phyloP scores from a whole-genome alignment of 2,329 filamentous ascomycete genomes.

The Fusarium devonianum region DNA sequence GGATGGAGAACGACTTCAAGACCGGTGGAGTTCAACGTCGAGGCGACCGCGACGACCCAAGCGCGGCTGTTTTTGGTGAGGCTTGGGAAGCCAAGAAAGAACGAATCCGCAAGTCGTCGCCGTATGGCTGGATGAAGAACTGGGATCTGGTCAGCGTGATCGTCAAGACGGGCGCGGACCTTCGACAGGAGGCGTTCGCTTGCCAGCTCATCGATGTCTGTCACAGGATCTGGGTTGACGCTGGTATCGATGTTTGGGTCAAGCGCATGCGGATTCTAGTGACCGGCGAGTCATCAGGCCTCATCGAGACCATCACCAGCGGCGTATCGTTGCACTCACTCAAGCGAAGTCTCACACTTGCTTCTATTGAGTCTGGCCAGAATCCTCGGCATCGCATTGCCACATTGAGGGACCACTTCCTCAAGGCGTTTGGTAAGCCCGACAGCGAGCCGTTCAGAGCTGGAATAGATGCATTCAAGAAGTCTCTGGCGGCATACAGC shows the following conservation, averaged over 20 bases:
- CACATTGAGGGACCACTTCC: slow-evolving; percentile 81
- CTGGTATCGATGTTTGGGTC: slow-evolving; percentile 81
- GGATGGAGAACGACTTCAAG: slow-evolving; percentile 91
- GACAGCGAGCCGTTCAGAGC: slow-evolving; percentile 73
- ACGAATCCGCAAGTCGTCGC: slow-evolving; percentile 81
- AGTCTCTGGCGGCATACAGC: slow-evolving; percentile 84
- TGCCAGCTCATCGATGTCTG: slow-evolving; percentile 85
- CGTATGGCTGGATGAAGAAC: slow-evolving; percentile 89
- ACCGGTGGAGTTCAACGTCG: slow-evolving; percentile 82
- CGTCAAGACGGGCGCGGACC: slow-evolving; percentile 83
- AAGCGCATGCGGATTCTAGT: slow-evolving; percentile 88
- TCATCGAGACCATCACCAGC: slow-evolving; percentile 89
- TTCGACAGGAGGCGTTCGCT: slow-evolving; percentile 85
- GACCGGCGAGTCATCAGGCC: slow-evolving; percentile 81
- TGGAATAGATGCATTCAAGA: slow-evolving; percentile 79
- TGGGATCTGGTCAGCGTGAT: slow-evolving; percentile 90
- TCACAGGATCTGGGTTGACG: slow-evolving; percentile 81
- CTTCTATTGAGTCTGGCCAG: slow-evolving; percentile 73
- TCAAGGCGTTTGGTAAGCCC: slow-evolving; percentile 77
- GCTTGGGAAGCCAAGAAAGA: slow-evolving; percentile 87
- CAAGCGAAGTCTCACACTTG: slow-evolving; percentile 81
- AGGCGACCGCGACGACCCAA: slow-evolving; percentile 84
- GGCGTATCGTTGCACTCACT: slow-evolving; percentile 87
- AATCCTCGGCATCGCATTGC: slow-evolving; percentile 80
- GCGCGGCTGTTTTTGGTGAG: slow-evolving; percentile 85